Evolutionary conservation across 73 alveolate genomes (phyloP).

Genomic region (Diophrys appendiculata): DNA sequence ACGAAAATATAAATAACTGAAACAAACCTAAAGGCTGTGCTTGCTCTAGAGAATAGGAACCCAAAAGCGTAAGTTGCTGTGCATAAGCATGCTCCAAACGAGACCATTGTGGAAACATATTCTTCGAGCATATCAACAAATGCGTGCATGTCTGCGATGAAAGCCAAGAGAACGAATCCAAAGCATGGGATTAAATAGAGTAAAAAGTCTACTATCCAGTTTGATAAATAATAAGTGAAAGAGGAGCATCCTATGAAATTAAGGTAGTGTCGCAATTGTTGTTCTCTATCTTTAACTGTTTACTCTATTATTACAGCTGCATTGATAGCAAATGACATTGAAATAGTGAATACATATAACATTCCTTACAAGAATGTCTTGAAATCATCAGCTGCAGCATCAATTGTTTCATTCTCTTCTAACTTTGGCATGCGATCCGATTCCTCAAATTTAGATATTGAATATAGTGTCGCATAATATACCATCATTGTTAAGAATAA

Average conservation of each 20-base stretch:
- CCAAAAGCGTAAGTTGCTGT: conserved; percentile 33
- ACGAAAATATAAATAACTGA: conserved; percentile 24
- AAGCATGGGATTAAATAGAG: conserved; percentile 28
- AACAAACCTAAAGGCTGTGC: conserved; percentile 31
- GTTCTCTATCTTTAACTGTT: conserved; percentile 41
- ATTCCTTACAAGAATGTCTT: neutral
- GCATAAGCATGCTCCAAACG: conserved; percentile 26
- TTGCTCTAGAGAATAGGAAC: conserved; percentile 22
- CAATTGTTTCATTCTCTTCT: neutral
- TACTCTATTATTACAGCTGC: conserved; percentile 24
- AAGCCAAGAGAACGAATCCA: conserved; percentile 19
- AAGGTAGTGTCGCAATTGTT: conserved; percentile 26
- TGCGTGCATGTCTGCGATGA: conserved; percentile 20
- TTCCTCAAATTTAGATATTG: neutral
- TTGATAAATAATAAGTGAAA: conserved; percentile 19
- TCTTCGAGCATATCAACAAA: conserved; percentile 10
- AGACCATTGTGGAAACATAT: neutral
- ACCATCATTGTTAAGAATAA: neutral
- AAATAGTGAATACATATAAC: conserved; percentile 19
- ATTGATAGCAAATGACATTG: conserved; percentile 25
- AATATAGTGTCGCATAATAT: neutral
- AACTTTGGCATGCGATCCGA: too few relatives aligned
- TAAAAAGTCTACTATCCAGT: conserved; percentile 21
- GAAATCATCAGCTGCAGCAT: neutral
- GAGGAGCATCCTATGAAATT: conserved; percentile 28